Conservation (phyloP, 139 green algal species). For the Chlamydomonas sphaeroides region DNA sequence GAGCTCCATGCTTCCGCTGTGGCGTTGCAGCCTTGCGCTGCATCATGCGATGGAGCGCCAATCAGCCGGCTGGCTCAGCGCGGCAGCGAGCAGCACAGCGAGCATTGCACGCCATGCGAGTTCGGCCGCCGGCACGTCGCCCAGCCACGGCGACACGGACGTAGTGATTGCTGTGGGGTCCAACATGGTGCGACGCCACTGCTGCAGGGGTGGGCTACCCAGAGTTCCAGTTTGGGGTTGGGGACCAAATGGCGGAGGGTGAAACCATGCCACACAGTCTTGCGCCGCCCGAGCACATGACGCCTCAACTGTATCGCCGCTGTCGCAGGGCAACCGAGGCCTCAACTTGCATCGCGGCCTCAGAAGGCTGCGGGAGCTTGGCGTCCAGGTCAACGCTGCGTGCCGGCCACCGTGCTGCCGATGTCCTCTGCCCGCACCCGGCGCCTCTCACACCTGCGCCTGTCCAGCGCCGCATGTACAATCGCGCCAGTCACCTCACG, state of each 20-base stretch:
- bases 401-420: too few relatives aligned
- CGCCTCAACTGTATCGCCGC: not conserved
- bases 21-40: too few relatives aligned
- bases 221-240: too few relatives aligned
- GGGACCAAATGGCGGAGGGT: not conserved
- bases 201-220: too few relatives aligned
- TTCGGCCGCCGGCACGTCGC: too few relatives aligned
- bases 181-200: conserved; percentile 54
- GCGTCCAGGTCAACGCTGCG: too few relatives aligned
- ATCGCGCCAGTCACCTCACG: too few relatives aligned
- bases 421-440: too few relatives aligned
- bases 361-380: conserved; percentile 26
- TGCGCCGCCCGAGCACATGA: not conserved
- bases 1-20: not conserved
- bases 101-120: not conserved
- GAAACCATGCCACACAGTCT: not conserved
- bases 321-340: conserved; percentile 50
- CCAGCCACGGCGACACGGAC: conserved; percentile 27
- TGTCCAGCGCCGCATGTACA: not conserved
- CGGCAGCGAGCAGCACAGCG: too few relatives aligned
- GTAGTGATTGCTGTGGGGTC: conserved; percentile 65
- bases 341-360: conserved; percentile 40
- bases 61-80: too few relatives aligned
- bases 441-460: not conserved
- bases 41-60: too few relatives aligned